A percentile compares a stretch with the other conserved stretches of the same genome.
Evolutionary conservation across 2,329 filamentous ascomycete genomes (phyloP).

Genomic region (Juglanconis sp.): DNA sequence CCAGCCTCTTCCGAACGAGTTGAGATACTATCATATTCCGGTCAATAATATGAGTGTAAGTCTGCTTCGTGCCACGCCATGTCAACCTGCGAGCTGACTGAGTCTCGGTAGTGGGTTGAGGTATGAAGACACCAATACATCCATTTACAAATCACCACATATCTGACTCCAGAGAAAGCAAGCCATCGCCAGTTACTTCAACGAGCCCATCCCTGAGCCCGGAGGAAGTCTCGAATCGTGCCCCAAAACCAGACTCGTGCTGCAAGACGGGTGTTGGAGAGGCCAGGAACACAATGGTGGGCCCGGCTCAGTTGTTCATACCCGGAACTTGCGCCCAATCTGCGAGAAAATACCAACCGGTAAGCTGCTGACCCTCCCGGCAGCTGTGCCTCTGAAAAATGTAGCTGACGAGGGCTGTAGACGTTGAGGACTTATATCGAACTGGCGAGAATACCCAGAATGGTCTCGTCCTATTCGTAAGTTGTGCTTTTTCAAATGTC

Average conservation of each 20-base stretch:
- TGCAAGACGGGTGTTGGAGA: constrained; percentile 32
- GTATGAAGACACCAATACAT: constrained; percentile 12
- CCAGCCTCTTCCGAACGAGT: not conserved
- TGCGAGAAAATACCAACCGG: constrained; percentile 30
- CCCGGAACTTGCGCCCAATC: constrained; percentile 34
- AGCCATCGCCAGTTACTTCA: constrained; percentile 29
- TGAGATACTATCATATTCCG: constrained; percentile 20
- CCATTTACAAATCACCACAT: not conserved
- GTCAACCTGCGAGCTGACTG: not conserved
- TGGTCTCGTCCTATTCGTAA: constrained; percentile 31
- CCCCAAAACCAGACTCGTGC: constrained; percentile 22
- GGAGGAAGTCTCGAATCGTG: constrained; percentile 7
- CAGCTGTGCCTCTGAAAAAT: too few relatives aligned
- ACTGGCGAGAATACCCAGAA: constrained; percentile 17
- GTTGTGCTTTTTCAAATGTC: not conserved
- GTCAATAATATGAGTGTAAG: constrained; percentile 21
- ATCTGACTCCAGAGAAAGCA: constrained; percentile 18
- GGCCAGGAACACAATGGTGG: constrained; percentile 30
- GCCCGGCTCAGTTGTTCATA: constrained; percentile 25
- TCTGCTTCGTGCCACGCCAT: not conserved
- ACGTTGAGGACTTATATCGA: not conserved
- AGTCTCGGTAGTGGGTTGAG: constrained; percentile 25
- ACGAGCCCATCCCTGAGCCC: constrained; percentile 17
- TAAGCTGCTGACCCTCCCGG: constrained; percentile 10
- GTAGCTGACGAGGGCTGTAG: not conserved